These are phyloP conservation scores for Carex cristatella DNA, from an alignment of 176 grass and related monocot genomes.

Conservation along the genomic window DNA sequence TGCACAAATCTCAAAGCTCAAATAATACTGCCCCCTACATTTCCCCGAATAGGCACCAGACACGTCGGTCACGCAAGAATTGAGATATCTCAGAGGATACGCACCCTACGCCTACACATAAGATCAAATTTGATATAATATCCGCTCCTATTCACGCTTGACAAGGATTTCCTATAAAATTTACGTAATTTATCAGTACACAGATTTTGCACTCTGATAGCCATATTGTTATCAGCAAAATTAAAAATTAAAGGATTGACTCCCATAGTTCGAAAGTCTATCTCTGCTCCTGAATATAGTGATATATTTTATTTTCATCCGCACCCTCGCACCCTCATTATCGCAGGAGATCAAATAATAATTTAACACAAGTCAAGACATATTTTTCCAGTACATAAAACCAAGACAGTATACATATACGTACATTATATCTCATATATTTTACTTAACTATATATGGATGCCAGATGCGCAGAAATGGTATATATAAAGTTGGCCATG, in stretches of 20 bases:
- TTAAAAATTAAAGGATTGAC: neutral
- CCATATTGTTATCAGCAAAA: neutral
- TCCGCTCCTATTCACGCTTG: too few species aligned
- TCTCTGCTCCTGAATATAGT: too few species aligned
- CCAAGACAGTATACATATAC: neutral
- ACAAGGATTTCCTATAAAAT: neutral
- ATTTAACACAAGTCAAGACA: conserved; percentile 2
- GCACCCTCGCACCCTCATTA: neutral
- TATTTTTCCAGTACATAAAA: neutral
- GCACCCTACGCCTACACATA: too few species aligned
- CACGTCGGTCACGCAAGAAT: too few species aligned
- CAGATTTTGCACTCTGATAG: neutral
- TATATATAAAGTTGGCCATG: conserved; percentile 42
- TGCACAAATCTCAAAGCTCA: too few species aligned
- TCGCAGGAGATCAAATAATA: conserved; percentile 12
- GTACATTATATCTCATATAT: conserved; percentile 14
- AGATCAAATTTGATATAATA: too few species aligned
- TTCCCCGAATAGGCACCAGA: too few species aligned
- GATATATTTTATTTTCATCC: neutral
- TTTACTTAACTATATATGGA: conserved; percentile 21
- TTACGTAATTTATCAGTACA: neutral
- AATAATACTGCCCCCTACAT: too few species aligned
- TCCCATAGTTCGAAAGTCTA: too few species aligned
- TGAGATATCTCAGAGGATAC: too few species aligned
- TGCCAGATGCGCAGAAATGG: conserved; percentile 30